Base-by-base conservation (phyloP, 2,329 filamentous ascomycete species). In the Sclerotinia spermophila region DNA sequence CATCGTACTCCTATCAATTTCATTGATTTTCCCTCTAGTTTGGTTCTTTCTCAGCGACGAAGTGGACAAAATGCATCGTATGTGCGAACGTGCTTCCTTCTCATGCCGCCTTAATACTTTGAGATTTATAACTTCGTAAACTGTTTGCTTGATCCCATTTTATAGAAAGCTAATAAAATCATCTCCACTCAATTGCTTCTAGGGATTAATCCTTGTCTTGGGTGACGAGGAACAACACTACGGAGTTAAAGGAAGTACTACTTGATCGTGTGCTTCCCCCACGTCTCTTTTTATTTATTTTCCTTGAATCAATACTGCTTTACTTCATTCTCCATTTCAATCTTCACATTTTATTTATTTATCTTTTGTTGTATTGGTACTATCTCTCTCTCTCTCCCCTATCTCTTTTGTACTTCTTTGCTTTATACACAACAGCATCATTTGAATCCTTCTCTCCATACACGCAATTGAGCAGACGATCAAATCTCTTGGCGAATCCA, bases 201-300 rank as follows among this genome's bases (percentile, higher is more conserved):
- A 53, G 45, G n/a, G 38, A 56, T n/a, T 33, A 38, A 40, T n/a
- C 55, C 51, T n/a, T 59, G 58, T 58, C 53, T 45, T 59, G 53
- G 21, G 42, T 55, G 40, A 51, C 38, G 59, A 62, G 17, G 19
- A 45, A 21, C 35, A 24, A 42, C n/a, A n/a, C n/a, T n/a, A n/a
- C n/a, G n/a, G n/a, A n/a, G n/a, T n/a, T n/a, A n/a, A n/a, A n/a
- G n/a, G n/a, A 64, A 65, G 27, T 44, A 38, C 44, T 69, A 65
- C 58, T 69, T 69, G 67, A 69, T 69, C 67, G 67, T 69, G 67
- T 69, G 67, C 35, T 51, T 64, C 58, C 35, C 51, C 58, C 59
- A 38, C 44, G 21, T 69, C 17, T 4, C 40, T 55, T 35, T 40
- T 27, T n/a, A 24, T 40, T 27, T n/a, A 24, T 64, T 42, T 40